phyloP scores from a whole-genome alignment of 2,329 filamentous ascomycete genomes.

The Neurospora sp. region DNA sequence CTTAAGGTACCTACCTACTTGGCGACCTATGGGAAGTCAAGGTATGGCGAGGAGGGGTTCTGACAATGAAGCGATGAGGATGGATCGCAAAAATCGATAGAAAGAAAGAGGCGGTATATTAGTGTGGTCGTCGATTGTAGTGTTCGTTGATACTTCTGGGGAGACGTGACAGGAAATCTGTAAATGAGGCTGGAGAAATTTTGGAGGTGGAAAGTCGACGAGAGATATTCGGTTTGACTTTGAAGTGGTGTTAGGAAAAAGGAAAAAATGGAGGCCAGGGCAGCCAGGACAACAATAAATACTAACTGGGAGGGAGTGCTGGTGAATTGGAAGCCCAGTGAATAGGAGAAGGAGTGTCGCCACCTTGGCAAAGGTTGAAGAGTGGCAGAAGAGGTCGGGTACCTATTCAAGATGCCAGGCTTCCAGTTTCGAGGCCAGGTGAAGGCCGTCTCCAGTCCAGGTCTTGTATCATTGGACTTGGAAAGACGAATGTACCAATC shows the following conservation, averaged over 20 bases:
- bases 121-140: not conserved
- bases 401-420: not conserved
- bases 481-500: not conserved
- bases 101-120: not conserved
- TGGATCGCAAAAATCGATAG: no score
- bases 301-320: not conserved
- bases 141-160: not conserved
- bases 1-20: not conserved
- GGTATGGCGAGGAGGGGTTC: no score
- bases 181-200: no score
- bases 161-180: not conserved
- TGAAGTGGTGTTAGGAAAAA: not conserved
- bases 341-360: not conserved
- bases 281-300: not conserved
- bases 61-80: no score
- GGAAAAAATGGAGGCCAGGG: not conserved
- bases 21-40: no score
- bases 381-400: not conserved
- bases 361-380: not conserved
- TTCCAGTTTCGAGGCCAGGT: not conserved
- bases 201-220: not conserved
- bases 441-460: not conserved
- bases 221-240: not conserved
- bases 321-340: not conserved
- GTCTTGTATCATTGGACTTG: no score